A percentile compares a stretch with the other conserved stretches of the same genome.
Evolutionary conservation across 2,329 filamentous ascomycete species (phyloP).

Genomic region (Penicillium frequentans): DNA sequence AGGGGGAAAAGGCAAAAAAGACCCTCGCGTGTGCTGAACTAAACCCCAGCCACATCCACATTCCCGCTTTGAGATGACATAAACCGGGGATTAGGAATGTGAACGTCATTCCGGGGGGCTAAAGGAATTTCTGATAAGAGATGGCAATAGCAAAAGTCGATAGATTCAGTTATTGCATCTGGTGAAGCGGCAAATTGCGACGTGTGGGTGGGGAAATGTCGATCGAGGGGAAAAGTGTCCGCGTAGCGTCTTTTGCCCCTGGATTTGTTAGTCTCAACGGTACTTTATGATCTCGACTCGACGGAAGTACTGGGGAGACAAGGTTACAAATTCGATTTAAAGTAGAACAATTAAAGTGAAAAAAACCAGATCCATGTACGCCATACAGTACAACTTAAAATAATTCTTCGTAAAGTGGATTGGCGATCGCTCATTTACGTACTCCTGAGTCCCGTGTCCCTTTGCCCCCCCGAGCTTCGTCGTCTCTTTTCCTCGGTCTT

Average conservation of each 20-base stretch:
- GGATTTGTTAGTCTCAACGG: neutral
- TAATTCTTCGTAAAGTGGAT: neutral
- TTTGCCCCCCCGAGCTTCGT: neutral
- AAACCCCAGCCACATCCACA: neutral
- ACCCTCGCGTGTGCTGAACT: neutral
- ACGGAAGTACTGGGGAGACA: no score
- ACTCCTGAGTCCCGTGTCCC: slow-evolving; percentile 1
- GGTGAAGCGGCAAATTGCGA: no score
- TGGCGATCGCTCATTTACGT: slow-evolving; percentile 1
- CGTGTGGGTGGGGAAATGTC: neutral
- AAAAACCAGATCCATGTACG: no score
- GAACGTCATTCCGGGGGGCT: neutral
- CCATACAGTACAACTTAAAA: neutral
- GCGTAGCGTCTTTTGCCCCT: neutral
- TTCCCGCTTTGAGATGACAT: neutral
- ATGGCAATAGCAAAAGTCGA: neutral
- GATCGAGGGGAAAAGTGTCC: neutral
- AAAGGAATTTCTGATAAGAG: neutral
- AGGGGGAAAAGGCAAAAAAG: neutral
- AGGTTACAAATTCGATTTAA: neutral
- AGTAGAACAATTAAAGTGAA: neutral
- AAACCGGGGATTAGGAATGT: neutral
- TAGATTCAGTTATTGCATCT: neutral
- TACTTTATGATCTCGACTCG: neutral
- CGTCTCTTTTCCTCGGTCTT: neutral